phyloP scores from a whole-genome alignment of 2,329 filamentous ascomycete species.

The Pseudopyrenochaeta lycopersici region DNA sequence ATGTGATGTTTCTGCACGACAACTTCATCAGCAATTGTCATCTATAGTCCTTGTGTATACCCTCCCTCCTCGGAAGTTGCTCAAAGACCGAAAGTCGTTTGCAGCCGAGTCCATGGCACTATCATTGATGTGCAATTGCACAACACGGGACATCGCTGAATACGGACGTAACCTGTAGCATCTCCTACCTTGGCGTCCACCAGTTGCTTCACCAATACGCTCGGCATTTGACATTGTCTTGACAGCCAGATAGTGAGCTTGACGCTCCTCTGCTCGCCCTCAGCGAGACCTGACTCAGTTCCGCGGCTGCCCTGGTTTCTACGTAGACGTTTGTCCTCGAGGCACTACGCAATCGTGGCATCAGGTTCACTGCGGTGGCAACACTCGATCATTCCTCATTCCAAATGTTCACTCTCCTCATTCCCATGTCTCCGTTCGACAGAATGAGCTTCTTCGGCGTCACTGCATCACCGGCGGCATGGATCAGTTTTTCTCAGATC shows the following conservation, averaged over 20 bases:
- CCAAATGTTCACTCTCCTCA: no score
- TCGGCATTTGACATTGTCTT: neutral
- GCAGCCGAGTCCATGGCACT: neutral
- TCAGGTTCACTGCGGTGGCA: neutral
- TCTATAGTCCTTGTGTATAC: neutral
- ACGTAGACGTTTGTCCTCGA: neutral
- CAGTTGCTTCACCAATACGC: constrained; percentile 4
- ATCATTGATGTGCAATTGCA: neutral
- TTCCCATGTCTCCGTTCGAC: no score
- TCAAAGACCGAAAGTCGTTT: neutral
- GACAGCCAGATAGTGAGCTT: neutral
- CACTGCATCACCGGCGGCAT: no score
- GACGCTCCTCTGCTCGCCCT: neutral
- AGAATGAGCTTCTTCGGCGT: no score
- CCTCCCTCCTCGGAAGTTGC: neutral
- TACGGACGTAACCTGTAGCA: neutral
- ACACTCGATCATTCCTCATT: neutral
- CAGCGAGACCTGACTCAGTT: neutral
- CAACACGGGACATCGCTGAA: neutral
- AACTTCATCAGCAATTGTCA: neutral
- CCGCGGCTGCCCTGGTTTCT: neutral
- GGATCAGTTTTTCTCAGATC: no score
- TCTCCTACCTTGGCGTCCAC: neutral
- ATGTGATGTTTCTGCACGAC: neutral
- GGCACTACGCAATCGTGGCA: neutral